Evolutionary conservation across 1,284 basidiomycete genomes (phyloP).

Genomic region (Fistulinella cinereoalba): DNA sequence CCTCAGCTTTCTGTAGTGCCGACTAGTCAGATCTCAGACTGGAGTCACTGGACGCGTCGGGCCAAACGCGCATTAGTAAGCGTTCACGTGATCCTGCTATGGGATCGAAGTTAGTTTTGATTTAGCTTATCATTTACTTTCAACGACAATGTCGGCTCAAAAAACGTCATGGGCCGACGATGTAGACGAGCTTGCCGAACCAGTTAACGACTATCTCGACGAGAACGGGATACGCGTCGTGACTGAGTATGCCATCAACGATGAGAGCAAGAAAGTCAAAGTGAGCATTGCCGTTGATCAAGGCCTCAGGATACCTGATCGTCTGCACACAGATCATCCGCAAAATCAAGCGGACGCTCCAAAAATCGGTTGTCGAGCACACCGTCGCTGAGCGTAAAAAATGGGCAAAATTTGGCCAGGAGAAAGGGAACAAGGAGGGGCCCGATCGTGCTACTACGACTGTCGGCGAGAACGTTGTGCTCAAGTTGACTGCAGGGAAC

Average conservation of each 20-base stretch:
- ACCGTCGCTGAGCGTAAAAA: slow-evolving; percentile 90
- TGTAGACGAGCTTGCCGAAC: slow-evolving; percentile 68
- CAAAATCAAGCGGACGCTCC: slow-evolving; percentile 82
- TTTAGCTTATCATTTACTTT: slow-evolving; percentile 12
- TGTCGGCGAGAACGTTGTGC: slow-evolving; percentile 85
- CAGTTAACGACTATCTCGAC: slow-evolving; percentile 68
- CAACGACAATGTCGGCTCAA: slow-evolving; percentile 21
- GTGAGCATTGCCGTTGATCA: slow-evolving; percentile 37
- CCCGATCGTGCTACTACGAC: slow-evolving; percentile 96
- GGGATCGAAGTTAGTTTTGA: slow-evolving; percentile 14
- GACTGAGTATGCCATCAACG: slow-evolving; percentile 83
- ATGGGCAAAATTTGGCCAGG: slow-evolving; percentile 94
- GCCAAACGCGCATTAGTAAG: too few species aligned
- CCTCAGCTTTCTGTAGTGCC: too few species aligned
- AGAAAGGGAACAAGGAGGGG: slow-evolving; percentile 85
- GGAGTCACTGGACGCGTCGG: too few species aligned
- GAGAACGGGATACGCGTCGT: slow-evolving; percentile 88
- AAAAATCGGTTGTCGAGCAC: slow-evolving; percentile 93
- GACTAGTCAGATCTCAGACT: too few species aligned
- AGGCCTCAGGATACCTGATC: slow-evolving; percentile 2
- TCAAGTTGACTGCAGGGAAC: slow-evolving; percentile 86
- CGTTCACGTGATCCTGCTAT: too few species aligned
- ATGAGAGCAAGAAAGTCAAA: slow-evolving; percentile 95
- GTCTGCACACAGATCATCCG: slow-evolving; percentile 67
- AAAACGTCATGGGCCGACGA: slow-evolving; percentile 86